Base-by-base conservation (phyloP, 2,329 filamentous ascomycete genomes). In the Hyphodiscus sp. region DNA sequence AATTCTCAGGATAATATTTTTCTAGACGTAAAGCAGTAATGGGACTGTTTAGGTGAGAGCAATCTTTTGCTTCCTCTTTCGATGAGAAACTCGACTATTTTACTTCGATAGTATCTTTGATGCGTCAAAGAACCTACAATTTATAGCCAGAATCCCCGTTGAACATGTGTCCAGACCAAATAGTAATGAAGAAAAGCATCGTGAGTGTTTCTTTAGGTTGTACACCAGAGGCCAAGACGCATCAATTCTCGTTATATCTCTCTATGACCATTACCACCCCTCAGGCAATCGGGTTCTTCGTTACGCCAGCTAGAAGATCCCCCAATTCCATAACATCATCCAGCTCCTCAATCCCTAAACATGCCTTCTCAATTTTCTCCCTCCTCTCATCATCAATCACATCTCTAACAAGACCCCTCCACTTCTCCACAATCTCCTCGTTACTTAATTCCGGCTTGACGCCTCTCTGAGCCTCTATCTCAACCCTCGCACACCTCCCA, bases 351-450 rank as follows among this genome's bases (percentile, higher is more conserved):
- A 71, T 43, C 2, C 52, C 53, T n/a, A 70, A 56, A 4, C 68
- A 59, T 8, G 65, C 19, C 3, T 64, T 56, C 53, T 72, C 67
- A 58, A 71, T 69, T 49, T 56, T 57, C 13, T 60, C 56, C 23
- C 49, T 55, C 43, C 63, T 61, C 19, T 63, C 61, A 2, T 62
- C 57, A 30, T 70, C 65, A 41, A 71, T 66, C 1, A 70, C 59
- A 15, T 53, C 59, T 10, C 56, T 50, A 2, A 66, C 66, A 15
- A 71, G 51, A n/a, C 50, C 53, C 46, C 63, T 58, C 63, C 66
- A 73, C 54, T 73, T 73, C 6, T 60, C 53, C 9, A 69, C 52
- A 19, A 74, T 69, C 47, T 72, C 70, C 11, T 69, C 64, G 54
- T 73, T 72, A 2, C 63, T 61, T 16, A 73, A 52, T 2, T 63